Conservation (phyloP, 1,139 yeast genomes). For the Debaryomyces sp. region DNA sequence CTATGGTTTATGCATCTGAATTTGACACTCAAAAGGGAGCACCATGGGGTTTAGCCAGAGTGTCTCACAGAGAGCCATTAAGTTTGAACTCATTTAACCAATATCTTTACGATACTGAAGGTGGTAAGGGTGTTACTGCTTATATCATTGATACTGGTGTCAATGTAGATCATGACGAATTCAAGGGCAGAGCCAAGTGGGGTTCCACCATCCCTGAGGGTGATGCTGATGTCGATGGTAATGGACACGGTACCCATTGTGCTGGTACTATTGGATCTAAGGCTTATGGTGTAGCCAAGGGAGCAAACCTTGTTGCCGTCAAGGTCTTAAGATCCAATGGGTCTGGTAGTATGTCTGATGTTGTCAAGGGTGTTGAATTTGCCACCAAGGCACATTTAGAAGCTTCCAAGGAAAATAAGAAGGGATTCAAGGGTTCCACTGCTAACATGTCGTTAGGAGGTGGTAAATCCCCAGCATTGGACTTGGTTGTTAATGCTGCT, state of each 20-base stretch:
- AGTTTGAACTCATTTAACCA: constrained; percentile 81
- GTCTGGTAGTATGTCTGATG: constrained; percentile 80
- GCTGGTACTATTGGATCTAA: constrained; percentile 83
- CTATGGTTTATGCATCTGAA: constrained; percentile 68
- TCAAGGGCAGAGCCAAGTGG: constrained; percentile 92
- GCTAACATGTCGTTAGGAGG: constrained; percentile 94
- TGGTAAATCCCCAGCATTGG: constrained; percentile 80
- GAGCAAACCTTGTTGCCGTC: constrained; percentile 73
- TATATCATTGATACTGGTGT: constrained; percentile 93
- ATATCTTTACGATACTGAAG: constrained; percentile 79
- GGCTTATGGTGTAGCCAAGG: constrained; percentile 78
- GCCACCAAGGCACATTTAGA: constrained; percentile 67
- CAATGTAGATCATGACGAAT: constrained; percentile 76
- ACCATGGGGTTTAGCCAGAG: constrained; percentile 96
- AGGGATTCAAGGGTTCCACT: constrained; percentile 81
- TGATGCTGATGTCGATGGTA: constrained; percentile 84
- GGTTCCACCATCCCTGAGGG: constrained; percentile 87
- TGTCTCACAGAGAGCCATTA: constrained; percentile 83
- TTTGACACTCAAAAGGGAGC: constrained; percentile 75
- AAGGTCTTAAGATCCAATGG: constrained; percentile 78
- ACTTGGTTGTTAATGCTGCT: constrained; percentile 83
- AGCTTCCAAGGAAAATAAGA: constrained; percentile 57
- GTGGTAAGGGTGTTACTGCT: constrained; percentile 93
- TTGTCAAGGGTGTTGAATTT: constrained; percentile 77
- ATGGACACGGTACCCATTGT: constrained; percentile 94